These are phyloP conservation scores for Dictyostelium purpureum DNA, from an alignment of 78 protist species.

Conservation along the genomic window DNA sequence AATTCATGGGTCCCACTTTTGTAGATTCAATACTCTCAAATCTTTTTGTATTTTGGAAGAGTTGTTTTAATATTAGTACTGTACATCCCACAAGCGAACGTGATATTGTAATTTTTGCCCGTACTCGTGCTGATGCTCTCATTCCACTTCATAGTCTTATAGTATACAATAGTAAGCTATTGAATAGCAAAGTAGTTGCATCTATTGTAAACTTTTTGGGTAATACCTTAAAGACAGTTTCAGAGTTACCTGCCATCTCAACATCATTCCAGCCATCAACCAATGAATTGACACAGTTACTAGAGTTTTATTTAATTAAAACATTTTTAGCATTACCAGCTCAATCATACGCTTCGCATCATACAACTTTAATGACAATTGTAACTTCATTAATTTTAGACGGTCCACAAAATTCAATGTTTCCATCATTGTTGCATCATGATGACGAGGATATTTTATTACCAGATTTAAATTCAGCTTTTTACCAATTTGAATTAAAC, in stretches of 20 bases:
- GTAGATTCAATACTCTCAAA: not conserved
- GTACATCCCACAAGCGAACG: conserved; percentile 66
- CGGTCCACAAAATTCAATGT: conserved; percentile 23
- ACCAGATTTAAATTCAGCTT: conserved; percentile 44
- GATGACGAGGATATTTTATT: conserved; percentile 47
- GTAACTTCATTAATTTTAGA: conserved; percentile 53
- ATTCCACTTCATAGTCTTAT: conserved; percentile 42
- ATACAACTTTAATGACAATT: conserved; percentile 43
- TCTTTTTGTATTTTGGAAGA: conserved; percentile 47
- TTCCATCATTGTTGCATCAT: conserved; percentile 13
- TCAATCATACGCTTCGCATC: conserved; percentile 2
- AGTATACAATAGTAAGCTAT: not conserved
- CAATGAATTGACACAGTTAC: conserved; percentile 51
- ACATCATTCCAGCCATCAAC: conserved; percentile 56
- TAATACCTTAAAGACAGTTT: conserved; percentile 52
- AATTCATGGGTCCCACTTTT: conserved; percentile 40
- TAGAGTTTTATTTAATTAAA: conserved; percentile 29
- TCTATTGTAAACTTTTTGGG: conserved; percentile 26
- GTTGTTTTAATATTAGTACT: conserved; percentile 50
- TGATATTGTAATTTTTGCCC: conserved; percentile 65
- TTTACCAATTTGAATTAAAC: conserved; percentile 1
- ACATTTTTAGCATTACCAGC: conserved; percentile 43
- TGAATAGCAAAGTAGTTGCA: conserved; percentile 25
- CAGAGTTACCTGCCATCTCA: conserved; percentile 55
- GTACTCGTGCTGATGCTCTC: conserved; percentile 72